These are phyloP conservation scores for Endoconidiophora laricicola DNA, from an alignment of 2,329 filamentous ascomycete species.

Conservation along the genomic window DNA sequence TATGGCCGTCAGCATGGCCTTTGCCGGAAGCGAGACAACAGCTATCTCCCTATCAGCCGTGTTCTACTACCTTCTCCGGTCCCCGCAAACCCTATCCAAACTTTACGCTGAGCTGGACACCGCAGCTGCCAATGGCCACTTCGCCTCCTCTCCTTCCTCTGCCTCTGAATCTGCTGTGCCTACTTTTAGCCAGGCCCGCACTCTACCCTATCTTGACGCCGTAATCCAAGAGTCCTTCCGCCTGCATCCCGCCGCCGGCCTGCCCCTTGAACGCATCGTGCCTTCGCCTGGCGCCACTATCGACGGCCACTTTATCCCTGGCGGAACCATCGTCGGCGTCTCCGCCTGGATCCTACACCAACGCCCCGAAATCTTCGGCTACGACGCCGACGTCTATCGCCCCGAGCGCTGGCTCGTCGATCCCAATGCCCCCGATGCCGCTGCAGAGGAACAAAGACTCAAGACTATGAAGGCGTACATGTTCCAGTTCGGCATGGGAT, in stretches of 20 bases:
- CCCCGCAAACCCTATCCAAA: conserved; percentile 35
- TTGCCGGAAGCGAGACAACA: conserved; percentile 66
- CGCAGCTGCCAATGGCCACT: conserved; percentile 34
- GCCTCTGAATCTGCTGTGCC: conserved; percentile 27
- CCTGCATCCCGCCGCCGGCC: conserved; percentile 54
- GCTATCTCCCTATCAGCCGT: conserved; percentile 55
- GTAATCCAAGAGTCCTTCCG: conserved; percentile 65
- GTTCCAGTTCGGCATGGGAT: conserved; percentile 58
- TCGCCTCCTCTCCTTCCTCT: conserved; percentile 34
- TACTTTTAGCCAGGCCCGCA: conserved; percentile 52
- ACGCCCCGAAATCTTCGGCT: conserved; percentile 45
- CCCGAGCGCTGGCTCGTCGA: conserved; percentile 51
- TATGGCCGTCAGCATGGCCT: conserved; percentile 55
- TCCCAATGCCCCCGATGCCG: conserved; percentile 21
- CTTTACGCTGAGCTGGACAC: conserved; percentile 47
- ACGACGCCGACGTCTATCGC: conserved; percentile 46
- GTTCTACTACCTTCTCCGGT: conserved; percentile 58
- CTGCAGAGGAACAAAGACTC: conserved; percentile 33
- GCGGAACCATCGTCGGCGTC: conserved; percentile 58
- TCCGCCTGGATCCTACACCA: conserved; percentile 58
- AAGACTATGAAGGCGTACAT: conserved; percentile 53
- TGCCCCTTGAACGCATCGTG: conserved; percentile 58
- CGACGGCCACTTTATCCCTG: conserved; percentile 42
- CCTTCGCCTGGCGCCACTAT: conserved; percentile 46
- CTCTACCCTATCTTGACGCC: conserved; percentile 59